Evolutionary conservation across 2,329 filamentous ascomycete genomes (phyloP).

Genomic region (Pyrenophora tritici-repentis): DNA sequence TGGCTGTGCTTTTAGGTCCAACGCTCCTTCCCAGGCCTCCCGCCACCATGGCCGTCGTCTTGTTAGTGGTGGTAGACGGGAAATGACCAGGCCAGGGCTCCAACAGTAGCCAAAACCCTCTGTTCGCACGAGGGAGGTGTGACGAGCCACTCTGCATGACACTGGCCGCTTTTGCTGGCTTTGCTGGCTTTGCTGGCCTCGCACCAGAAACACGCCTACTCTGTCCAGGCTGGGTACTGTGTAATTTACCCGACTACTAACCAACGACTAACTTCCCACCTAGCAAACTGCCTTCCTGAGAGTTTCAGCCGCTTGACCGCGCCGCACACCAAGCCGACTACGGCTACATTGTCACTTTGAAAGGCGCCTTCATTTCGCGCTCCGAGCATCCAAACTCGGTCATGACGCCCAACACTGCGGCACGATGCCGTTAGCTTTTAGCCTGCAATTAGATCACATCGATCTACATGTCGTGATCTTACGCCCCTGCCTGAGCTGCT

Average conservation of each 20-base stretch:
- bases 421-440: slow-evolving; percentile 26
- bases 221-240: slow-evolving; percentile 11
- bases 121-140: slow-evolving; percentile 19
- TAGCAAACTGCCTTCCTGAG: slow-evolving; percentile 24
- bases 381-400: slow-evolving; percentile 20
- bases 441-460: slow-evolving; percentile 17
- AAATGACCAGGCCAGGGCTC: slow-evolving; percentile 21
- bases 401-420: slow-evolving; percentile 29
- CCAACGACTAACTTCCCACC: slow-evolving; percentile 8
- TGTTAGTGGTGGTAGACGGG: slow-evolving; percentile 29
- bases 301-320: slow-evolving; percentile 37
- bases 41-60: slow-evolving; percentile 24
- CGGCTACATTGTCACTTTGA: slow-evolving; percentile 15
- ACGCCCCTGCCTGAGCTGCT: background rate
- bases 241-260: slow-evolving; percentile 9
- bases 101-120: slow-evolving; percentile 24
- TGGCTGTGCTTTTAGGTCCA: slow-evolving; percentile 28
- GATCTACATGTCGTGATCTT: background rate
- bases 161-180: too few species aligned
- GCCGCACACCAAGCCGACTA: slow-evolving; percentile 23
- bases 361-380: slow-evolving; percentile 30
- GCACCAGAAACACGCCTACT: slow-evolving; percentile 7
- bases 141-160: too few species aligned
- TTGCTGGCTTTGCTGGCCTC: too few species aligned
- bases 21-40: slow-evolving; percentile 27